A percentile compares a stretch with the other conserved stretches of the same genome.
Conservation (phyloP, 2,329 filamentous ascomycete genomes). For the Trichoderma koningiopsis region DNA sequence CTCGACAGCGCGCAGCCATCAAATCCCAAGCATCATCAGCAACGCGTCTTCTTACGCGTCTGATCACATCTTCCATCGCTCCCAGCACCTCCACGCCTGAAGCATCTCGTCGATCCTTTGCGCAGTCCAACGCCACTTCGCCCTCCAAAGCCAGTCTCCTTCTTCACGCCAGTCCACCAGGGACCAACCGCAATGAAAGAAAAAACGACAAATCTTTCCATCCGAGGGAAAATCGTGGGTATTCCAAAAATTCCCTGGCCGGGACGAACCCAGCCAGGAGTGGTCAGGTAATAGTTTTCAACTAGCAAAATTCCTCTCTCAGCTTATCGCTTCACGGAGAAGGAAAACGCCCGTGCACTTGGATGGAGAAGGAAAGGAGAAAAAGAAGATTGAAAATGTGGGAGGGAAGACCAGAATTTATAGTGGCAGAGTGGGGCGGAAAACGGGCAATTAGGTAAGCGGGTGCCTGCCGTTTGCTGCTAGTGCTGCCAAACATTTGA, state of each 20-base stretch:
- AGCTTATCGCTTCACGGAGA: conserved; percentile 63
- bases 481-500: background rate
- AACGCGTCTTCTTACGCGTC: background rate
- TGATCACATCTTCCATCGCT: background rate
- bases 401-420: conserved; percentile 38
- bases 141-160: conserved; percentile 33
- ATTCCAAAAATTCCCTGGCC: conserved; percentile 73
- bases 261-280: conserved; percentile 66
- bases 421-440: conserved; percentile 27
- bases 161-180: conserved; percentile 45
- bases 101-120: background rate
- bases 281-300: conserved; percentile 79
- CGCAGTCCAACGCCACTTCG: background rate
- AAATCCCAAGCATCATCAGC: background rate
- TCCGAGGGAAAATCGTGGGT: conserved; percentile 27
- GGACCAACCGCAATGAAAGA: conserved; percentile 47
- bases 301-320: conserved; percentile 87
- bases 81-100: background rate
- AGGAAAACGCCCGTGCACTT: conserved; percentile 69
- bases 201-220: conserved; percentile 29
- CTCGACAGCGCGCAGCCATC: background rate
- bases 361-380: conserved; percentile 52
- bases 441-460: background rate
- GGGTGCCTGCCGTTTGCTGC: background rate
- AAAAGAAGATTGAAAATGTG: conserved; percentile 37